A percentile compares a stretch with the other conserved stretches of the same genome.
Conservation (phyloP, 2,329 filamentous ascomycete species). For the Cercospora sp. region DNA sequence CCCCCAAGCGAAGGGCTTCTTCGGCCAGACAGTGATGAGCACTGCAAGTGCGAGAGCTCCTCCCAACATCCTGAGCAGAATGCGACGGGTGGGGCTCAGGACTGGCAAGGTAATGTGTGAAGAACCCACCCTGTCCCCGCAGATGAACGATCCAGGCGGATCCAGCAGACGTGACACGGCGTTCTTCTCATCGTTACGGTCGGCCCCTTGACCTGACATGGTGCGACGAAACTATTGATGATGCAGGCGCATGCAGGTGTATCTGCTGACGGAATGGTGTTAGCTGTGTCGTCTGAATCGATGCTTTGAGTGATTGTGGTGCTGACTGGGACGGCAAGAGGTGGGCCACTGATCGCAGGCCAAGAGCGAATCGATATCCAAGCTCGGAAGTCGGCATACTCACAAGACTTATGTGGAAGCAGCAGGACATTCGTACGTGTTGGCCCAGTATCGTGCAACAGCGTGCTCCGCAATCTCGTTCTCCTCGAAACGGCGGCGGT, state of each 20-base stretch:
- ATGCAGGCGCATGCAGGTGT: slow-evolving; percentile 11
- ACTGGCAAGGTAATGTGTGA: slow-evolving; percentile 17
- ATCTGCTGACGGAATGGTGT: slow-evolving; percentile 16
- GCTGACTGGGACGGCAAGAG: not conserved
- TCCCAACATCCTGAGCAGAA: slow-evolving; percentile 11
- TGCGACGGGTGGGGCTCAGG: slow-evolving; percentile 3
- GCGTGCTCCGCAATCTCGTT: slow-evolving; percentile 52
- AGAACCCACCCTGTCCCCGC: slow-evolving; percentile 20
- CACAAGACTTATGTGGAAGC: slow-evolving; percentile 13
- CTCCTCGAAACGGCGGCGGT: slow-evolving; percentile 65
- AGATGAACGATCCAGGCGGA: slow-evolving; percentile 12
- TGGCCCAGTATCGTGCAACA: slow-evolving; percentile 59
- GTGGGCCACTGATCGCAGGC: not conserved
- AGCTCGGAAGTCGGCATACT: slow-evolving; percentile 14
- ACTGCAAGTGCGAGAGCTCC: slow-evolving; percentile 14
- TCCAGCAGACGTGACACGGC: slow-evolving; percentile 5
- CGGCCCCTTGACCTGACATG: slow-evolving; percentile 2
- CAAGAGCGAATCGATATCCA: slow-evolving; percentile 5
- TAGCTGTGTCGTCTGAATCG: slow-evolving; percentile 11
- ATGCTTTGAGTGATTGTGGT: not conserved
- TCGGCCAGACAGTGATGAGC: slow-evolving; percentile 5
- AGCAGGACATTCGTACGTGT: slow-evolving; percentile 29
- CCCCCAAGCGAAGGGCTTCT: not conserved
- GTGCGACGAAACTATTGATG: not conserved
- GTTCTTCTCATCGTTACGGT: slow-evolving; percentile 19